Conservation (phyloP, 1,284 basidiomycete genomes). For the Inonotus hispidus region DNA sequence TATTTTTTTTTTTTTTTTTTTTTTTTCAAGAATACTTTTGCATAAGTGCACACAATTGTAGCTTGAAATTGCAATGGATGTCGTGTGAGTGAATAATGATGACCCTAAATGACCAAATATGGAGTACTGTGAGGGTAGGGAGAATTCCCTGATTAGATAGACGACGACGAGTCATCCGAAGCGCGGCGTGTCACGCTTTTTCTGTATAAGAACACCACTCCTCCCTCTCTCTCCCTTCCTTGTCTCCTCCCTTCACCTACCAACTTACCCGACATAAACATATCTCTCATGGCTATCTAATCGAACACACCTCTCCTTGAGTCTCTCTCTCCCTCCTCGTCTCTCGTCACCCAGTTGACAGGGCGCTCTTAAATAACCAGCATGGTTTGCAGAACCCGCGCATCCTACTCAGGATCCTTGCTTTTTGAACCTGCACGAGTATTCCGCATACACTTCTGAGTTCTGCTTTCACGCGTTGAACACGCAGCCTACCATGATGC, state of each 20-base stretch:
- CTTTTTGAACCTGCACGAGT: conserved; percentile 81
- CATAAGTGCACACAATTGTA: conserved; percentile 8
- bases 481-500: conserved; percentile 13
- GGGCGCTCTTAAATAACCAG: conserved; percentile 41
- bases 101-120: not conserved
- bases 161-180: conserved; percentile 4
- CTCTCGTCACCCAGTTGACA: conserved; percentile 31
- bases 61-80: not conserved
- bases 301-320: not conserved
- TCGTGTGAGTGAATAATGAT: conserved; percentile 5
- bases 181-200: not conserved
- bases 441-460: conserved; percentile 68
- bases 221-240: not conserved
- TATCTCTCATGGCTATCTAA: not conserved
- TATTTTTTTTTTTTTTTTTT: not conserved
- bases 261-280: too few relatives aligned
- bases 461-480: conserved; percentile 27
- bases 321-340: conserved; percentile 20
- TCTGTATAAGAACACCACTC: not conserved
- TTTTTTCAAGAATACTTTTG: too few relatives aligned
- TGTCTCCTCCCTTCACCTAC: not conserved
- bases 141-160: not conserved
- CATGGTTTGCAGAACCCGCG: conserved; percentile 79
- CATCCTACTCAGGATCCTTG: conserved; percentile 75
- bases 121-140: not conserved